These are phyloP conservation scores for Coffea canephora DNA, from an alignment of 257 asterid genomes.

Conservation along the genomic window DNA sequence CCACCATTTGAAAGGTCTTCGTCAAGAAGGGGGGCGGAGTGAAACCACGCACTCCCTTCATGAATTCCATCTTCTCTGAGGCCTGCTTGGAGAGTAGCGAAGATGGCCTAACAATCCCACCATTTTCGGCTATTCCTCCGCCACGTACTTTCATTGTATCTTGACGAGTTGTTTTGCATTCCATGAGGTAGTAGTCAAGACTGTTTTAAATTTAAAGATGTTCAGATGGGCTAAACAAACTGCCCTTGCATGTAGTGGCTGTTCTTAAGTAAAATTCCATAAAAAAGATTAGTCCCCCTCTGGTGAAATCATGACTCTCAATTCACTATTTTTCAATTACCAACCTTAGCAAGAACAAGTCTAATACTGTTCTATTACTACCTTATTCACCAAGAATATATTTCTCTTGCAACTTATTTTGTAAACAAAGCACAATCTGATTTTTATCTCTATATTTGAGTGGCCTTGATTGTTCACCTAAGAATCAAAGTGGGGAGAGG, in stretches of 20 bases:
- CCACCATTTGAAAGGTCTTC: conserved; percentile 48
- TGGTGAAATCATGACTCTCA: not conserved
- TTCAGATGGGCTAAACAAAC: not conserved
- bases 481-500: not conserved
- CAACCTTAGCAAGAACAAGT: not conserved
- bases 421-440: not conserved
- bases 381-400: conserved; percentile 7
- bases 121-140: not conserved
- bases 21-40: conserved; percentile 49
- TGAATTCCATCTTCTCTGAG: not conserved
- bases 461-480: not conserved
- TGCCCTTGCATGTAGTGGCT: not conserved
- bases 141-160: not conserved
- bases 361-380: not conserved
- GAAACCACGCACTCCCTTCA: conserved; percentile 5
- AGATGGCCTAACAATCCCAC: not conserved
- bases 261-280: not conserved
- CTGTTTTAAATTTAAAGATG: too few species aligned
- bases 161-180: not conserved
- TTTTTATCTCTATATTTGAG: not conserved
- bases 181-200: not conserved
- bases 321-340: not conserved
- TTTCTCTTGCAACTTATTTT: not conserved
- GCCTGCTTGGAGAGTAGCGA: not conserved
- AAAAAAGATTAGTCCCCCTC: not conserved